Evolutionary conservation across 129 eudicot genomes (phyloP).

Genomic region (Saussurea involucrata): DNA sequence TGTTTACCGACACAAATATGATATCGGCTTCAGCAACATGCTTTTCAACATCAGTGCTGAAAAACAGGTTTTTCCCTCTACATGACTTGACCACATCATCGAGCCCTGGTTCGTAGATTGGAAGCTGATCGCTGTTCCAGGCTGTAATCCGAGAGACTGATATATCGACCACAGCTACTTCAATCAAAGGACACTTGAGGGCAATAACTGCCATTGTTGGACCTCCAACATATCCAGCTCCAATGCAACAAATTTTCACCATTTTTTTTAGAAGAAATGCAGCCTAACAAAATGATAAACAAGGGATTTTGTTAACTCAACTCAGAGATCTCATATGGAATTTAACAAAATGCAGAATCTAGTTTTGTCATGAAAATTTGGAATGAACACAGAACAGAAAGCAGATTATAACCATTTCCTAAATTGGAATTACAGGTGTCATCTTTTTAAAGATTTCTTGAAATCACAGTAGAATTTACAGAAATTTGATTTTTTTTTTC

Average conservation of each 20-base stretch:
- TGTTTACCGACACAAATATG: constrained; percentile 65
- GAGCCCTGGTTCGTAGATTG: constrained; percentile 73
- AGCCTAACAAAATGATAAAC: constrained; percentile 7
- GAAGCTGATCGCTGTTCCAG: constrained; percentile 67
- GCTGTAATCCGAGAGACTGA: constrained; percentile 59
- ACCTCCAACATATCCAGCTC: constrained; percentile 79
- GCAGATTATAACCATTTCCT: not conserved
- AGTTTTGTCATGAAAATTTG: not conserved
- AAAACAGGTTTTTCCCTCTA: constrained; percentile 62
- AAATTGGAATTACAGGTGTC: not conserved
- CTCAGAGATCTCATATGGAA: not conserved
- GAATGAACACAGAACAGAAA: not conserved
- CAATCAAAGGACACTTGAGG: constrained; percentile 49
- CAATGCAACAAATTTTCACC: constrained; percentile 78
- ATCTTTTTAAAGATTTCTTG: not conserved
- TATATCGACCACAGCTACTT: constrained; percentile 65
- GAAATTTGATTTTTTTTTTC: not conserved
- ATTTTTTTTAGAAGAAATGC: constrained; percentile 29
- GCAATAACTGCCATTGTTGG: constrained; percentile 76
- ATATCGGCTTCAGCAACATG: constrained; percentile 74
- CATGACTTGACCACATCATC: constrained; percentile 69
- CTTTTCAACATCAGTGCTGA: constrained; percentile 63
- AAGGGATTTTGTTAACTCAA: not conserved
- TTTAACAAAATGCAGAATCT: constrained; percentile 16
- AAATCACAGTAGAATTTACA: constrained; percentile 5